phyloP scores from a whole-genome alignment of 192 early-diverging fungal genomes.

The Coemansia sp. region DNA sequence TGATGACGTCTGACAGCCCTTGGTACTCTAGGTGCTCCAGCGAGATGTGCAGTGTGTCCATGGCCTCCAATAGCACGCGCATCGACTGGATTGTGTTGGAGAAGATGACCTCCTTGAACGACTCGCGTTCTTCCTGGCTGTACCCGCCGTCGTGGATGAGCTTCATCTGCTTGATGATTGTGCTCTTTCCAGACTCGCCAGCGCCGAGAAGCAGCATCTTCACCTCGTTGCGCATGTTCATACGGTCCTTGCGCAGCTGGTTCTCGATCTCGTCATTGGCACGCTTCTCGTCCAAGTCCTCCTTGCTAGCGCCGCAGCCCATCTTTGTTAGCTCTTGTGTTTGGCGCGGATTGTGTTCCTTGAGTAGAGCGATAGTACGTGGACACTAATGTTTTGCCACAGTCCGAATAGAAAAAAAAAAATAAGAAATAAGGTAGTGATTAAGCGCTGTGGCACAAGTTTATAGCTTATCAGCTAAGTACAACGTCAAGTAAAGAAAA shows the following conservation, averaged over 20 bases:
- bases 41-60: constrained; percentile 74
- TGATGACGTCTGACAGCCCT: constrained; percentile 68
- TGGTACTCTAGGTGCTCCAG: constrained; percentile 72
- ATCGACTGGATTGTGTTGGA: constrained; percentile 87
- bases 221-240: constrained; percentile 56
- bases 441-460: background rate
- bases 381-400: background rate
- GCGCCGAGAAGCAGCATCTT: constrained; percentile 68
- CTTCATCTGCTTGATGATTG: constrained; percentile 97
- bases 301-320: constrained; percentile 88
- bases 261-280: constrained; percentile 61
- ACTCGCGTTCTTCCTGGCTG: constrained; percentile 74
- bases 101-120: constrained; percentile 77
- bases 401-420: background rate
- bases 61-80: constrained; percentile 71
- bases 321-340: constrained; percentile 56
- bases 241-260: constrained; percentile 57
- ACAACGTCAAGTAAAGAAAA: constrained; percentile 3
- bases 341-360: background rate
- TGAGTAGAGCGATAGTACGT: background rate
- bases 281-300: constrained; percentile 81
- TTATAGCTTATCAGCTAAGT: background rate
- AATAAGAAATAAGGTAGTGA: constrained; percentile 10
- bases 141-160: constrained; percentile 94
- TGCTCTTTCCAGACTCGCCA: constrained; percentile 94